Conservation (phyloP, 371 early-diverging fungal genomes). For the Mucor velutinosus region DNA sequence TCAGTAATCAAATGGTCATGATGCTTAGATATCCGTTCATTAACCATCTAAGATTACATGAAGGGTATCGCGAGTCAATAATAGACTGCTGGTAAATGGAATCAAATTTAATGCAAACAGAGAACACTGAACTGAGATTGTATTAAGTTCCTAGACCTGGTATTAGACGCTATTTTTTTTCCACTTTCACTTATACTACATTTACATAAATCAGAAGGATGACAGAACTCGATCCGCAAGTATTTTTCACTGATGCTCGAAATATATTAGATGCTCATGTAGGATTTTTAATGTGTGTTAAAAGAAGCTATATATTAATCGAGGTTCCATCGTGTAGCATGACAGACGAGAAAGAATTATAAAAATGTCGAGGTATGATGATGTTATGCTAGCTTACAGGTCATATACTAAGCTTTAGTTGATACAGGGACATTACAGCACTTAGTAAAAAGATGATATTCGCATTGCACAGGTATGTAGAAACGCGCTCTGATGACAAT, state of each 20-base stretch:
- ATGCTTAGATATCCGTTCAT: too few species aligned
- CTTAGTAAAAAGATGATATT: slow-evolving; percentile 67
- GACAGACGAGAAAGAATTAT: slow-evolving; percentile 63
- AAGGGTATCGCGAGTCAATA: too few species aligned
- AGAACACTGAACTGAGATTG: too few species aligned
- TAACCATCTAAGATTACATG: too few species aligned
- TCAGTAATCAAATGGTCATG: too few species aligned
- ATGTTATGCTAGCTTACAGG: background rate
- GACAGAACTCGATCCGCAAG: slow-evolving; percentile 10
- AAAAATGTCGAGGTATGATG: slow-evolving; percentile 56
- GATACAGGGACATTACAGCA: slow-evolving; percentile 63
- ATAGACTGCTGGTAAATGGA: too few species aligned
- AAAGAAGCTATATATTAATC: background rate
- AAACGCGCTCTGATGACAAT: too few species aligned
- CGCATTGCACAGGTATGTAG: slow-evolving; percentile 59
- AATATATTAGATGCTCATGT: slow-evolving; percentile 39
- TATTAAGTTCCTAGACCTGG: too few species aligned
- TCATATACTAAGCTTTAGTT: background rate
- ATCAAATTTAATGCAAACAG: too few species aligned
- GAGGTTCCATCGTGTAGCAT: slow-evolving; percentile 30
- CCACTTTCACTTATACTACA: too few species aligned
- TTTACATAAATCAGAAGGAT: background rate
- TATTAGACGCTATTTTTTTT: too few species aligned
- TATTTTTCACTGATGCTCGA: slow-evolving; percentile 30
- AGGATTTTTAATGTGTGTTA: background rate